phyloP scores from a whole-genome alignment of 306 rosid genomes.

The Quercus aquifolioides region DNA sequence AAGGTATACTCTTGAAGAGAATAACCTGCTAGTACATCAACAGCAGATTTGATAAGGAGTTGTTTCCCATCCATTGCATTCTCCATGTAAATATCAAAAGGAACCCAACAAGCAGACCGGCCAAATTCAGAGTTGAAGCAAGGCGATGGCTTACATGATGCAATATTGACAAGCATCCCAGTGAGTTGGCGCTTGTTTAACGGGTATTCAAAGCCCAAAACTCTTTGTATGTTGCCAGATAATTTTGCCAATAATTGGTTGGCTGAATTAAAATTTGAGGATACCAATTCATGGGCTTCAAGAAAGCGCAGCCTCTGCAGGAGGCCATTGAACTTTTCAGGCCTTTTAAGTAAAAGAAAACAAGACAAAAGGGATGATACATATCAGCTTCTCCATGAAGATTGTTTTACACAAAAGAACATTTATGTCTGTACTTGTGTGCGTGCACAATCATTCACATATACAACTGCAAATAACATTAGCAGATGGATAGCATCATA shows the following conservation, averaged over 20 bases:
- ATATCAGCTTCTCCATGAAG: conserved; percentile 26
- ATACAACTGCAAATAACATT: not conserved
- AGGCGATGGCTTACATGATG: conserved; percentile 34
- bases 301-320: conserved; percentile 57
- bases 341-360: conserved; percentile 44
- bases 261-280: conserved; percentile 44
- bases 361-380: conserved; percentile 11
- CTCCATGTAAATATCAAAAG: conserved; percentile 74
- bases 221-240: conserved; percentile 48
- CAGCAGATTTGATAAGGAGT: conserved; percentile 58
- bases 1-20: conserved; percentile 9
- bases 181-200: conserved; percentile 41
- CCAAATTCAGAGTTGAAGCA: conserved; percentile 37
- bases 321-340: conserved; percentile 67
- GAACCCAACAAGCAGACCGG: conserved; percentile 60
- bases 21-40: conserved; percentile 62
- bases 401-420: conserved; percentile 11
- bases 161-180: conserved; percentile 48
- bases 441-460: not conserved
- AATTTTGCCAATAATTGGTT: conserved; percentile 44
- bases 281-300: conserved; percentile 46
- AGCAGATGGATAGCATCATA: no score
- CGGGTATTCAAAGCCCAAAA: conserved; percentile 37
- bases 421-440: not conserved
- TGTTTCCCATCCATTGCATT: conserved; percentile 73